Percentiles rank a stretch among this genome's conserved stretches.
These are phyloP conservation scores for Elaeis oleifera DNA, from an alignment of 202 grass and related monocot genomes.

Conservation along the genomic window DNA sequence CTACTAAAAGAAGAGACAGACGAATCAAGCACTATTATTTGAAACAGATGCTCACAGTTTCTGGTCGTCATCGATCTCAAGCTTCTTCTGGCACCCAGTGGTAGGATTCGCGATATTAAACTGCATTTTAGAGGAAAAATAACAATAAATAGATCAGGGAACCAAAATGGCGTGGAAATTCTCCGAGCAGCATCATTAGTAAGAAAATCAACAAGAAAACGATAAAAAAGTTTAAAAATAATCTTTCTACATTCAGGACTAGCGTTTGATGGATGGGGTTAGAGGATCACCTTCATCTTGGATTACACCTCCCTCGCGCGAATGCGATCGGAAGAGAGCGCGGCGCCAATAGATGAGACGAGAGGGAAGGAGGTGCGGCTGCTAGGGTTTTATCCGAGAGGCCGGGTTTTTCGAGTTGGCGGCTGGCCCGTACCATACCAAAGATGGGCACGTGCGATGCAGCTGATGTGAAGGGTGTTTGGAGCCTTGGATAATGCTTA, in stretches of 20 bases:
- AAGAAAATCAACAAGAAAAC: no score
- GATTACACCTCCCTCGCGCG: background rate
- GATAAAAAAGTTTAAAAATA: no score
- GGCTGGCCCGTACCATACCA: no score
- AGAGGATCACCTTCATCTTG: conserved; percentile 7
- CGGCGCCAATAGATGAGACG: background rate
- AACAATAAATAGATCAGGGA: background rate
- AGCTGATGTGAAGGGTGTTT: no score
- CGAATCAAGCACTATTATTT: background rate
- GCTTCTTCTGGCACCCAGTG: conserved; percentile 11
- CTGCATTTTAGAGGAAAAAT: background rate
- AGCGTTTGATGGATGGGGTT: no score
- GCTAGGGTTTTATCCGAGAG: background rate
- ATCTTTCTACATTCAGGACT: no score
- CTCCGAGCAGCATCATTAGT: no score
- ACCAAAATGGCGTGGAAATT: background rate
- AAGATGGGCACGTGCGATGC: no score
- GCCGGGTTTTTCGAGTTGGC: background rate
- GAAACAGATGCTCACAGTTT: conserved; percentile 8
- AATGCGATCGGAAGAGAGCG: background rate
- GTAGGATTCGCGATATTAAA: conserved; percentile 12
- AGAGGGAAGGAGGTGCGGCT: background rate
- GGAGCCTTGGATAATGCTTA: no score
- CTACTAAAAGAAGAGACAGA: background rate
- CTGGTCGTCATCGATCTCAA: conserved; percentile 13